Evolutionary conservation across 1,284 basidiomycete species (phyloP).

Genomic region (Trichosporon sp.): DNA sequence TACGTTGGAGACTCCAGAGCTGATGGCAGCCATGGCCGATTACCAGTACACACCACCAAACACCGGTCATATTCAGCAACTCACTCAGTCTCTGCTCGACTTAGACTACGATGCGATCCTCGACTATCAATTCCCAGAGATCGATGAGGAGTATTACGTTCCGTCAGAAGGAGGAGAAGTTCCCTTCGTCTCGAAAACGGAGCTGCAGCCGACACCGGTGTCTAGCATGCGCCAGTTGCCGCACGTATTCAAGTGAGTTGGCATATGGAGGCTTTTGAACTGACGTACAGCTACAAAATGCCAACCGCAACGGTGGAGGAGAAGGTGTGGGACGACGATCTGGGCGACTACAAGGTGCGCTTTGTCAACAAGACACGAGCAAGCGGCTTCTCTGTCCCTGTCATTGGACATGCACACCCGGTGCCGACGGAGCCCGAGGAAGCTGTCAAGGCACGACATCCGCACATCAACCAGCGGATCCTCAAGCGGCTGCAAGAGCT

Average conservation of each 20-base stretch:
- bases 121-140: conserved; percentile 60
- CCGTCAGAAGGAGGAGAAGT: conserved; percentile 21
- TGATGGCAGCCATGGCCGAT: conserved; percentile 72
- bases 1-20: background rate
- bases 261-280: background rate
- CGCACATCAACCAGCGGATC: conserved; percentile 57
- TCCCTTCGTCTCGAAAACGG: conserved; percentile 27
- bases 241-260: conserved; percentile 24
- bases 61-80: conserved; percentile 61
- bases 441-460: conserved; percentile 47
- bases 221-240: conserved; percentile 32
- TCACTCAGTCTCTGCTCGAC: conserved; percentile 65
- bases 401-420: conserved; percentile 23
- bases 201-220: conserved; percentile 38
- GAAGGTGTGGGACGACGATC: conserved; percentile 29
- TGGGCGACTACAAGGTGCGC: conserved; percentile 27
- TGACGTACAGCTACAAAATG: conserved; percentile 24
- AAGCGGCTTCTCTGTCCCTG: conserved; percentile 21
- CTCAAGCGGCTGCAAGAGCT: conserved; percentile 43
- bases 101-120: conserved; percentile 73
- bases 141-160: conserved; percentile 58
- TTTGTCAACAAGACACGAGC: conserved; percentile 33
- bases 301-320: conserved; percentile 23
- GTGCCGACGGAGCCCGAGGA: conserved; percentile 61
- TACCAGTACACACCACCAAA: conserved; percentile 75